Evolutionary conservation across 805 yeast genomes (phyloP), one percentile per base, ranked within the genome.

Genomic region (Wickerhamomyces pijperi): DNA sequence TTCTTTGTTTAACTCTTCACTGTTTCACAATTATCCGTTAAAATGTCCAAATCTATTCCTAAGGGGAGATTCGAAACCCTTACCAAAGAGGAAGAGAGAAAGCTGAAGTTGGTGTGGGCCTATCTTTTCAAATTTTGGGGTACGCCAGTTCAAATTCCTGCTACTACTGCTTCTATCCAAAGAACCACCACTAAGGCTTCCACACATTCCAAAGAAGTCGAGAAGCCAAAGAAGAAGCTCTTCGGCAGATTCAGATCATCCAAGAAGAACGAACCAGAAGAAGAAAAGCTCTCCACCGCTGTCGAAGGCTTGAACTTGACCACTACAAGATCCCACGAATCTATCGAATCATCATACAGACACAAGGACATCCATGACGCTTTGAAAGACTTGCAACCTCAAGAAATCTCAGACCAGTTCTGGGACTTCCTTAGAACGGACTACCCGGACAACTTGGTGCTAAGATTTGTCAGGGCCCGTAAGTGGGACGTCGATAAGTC

Each of bases 381-480:
- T 1, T 55, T 80, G 38, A 63, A 70, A 39, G 72, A 68, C 35
- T 58, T 78, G 42, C 67, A 76, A 19, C 72, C 80, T 0, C 67
- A 65, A 18, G 67, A 65, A 17, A 52, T 77, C 8, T 72, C 74
- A 44, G 57, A 57, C 8, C 68, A 70, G 45, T 67, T 78, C 53
- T 74, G 82, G 80, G 55, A 63, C 34, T 67, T 78, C 67, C 52
- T 76, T 37, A 77, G 90, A 60, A 71, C 76, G 33, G 97, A 90
- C 56, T 68, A 79, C 36, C 82, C 94, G 3, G 99, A 92, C 59
- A 80, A 82, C 50, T 59, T 79, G 47, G 37, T 85, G 23, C 66
- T 88, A 52, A 72, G 94, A 51, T 88, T 81, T 51, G 60, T 84
- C 19, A 70, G 95, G 49, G 96, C 96, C 31, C 77, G 96, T 61